Percentiles rank a stretch among this genome's conserved stretches.
phyloP scores from a whole-genome alignment of 2,329 filamentous ascomycete species.

The Diaporthe velutina region DNA sequence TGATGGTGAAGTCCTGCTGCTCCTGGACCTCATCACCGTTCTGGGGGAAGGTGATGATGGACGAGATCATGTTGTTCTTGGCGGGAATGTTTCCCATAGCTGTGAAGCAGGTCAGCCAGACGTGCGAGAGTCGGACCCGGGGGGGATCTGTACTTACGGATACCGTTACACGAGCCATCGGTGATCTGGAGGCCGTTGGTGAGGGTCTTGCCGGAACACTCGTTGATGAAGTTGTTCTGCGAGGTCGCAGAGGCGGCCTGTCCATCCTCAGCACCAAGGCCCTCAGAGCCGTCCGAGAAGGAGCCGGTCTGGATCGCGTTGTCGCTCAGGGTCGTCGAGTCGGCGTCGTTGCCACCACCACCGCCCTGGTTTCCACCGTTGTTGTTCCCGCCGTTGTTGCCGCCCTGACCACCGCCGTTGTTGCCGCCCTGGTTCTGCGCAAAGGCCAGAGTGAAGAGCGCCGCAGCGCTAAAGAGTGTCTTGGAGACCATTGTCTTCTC shows the following conservation, averaged over 20 bases:
- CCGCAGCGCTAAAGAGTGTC: slow-evolving; percentile 45
- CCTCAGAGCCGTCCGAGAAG: slow-evolving; percentile 49
- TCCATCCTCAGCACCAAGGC: slow-evolving; percentile 44
- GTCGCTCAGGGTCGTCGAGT: slow-evolving; percentile 43
- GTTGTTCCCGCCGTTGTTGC: slow-evolving; percentile 24
- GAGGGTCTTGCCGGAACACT: slow-evolving; percentile 65
- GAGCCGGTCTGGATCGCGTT: slow-evolving; percentile 52
- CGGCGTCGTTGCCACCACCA: slow-evolving; percentile 39
- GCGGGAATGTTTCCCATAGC: slow-evolving; percentile 72
- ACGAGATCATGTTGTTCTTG: slow-evolving; percentile 68
- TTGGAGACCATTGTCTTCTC: slow-evolving; percentile 46
- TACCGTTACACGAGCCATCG: slow-evolving; percentile 74
- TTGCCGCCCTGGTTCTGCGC: slow-evolving; percentile 42
- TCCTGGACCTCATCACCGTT: slow-evolving; percentile 62
- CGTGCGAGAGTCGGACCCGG: too few relatives aligned
- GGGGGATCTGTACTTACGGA: slow-evolving; percentile 59
- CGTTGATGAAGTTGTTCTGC: slow-evolving; percentile 73
- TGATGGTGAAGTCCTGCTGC: slow-evolving; percentile 65
- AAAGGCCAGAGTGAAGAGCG: slow-evolving; percentile 45
- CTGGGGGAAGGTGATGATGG: slow-evolving; percentile 65
- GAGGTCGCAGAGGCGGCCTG: slow-evolving; percentile 33
- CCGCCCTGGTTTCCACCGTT: not conserved
- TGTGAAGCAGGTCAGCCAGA: slow-evolving; percentile 45
- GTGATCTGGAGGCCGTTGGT: slow-evolving; percentile 73
- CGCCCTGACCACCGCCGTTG: slow-evolving; percentile 17